Percentiles rank a stretch among this genome's conserved stretches.
Evolutionary conservation across 2,329 filamentous ascomycete species (phyloP).

Genomic region (Pseudogymnoascus sp.): DNA sequence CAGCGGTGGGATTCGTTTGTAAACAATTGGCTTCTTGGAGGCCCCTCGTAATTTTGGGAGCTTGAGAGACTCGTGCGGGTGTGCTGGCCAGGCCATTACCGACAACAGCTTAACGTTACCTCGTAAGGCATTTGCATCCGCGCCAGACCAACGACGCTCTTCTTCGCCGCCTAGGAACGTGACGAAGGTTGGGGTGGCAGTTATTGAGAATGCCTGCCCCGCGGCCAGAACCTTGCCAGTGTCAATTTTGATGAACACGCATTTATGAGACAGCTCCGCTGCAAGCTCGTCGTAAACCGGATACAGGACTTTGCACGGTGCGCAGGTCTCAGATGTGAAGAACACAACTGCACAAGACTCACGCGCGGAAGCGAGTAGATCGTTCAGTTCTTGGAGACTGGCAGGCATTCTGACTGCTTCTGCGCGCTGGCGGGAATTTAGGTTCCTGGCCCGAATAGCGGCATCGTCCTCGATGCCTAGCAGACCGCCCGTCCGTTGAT

Average conservation of each 20-base stretch:
- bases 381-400: conserved; percentile 52
- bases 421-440: conserved; percentile 18
- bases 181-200: conserved; percentile 80
- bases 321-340: conserved; percentile 84
- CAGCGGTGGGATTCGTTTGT: conserved; percentile 71
- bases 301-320: conserved; percentile 76
- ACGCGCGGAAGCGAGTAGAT: conserved; percentile 50
- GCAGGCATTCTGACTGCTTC: conserved; percentile 55
- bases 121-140: conserved; percentile 59
- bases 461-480: conserved; percentile 22
- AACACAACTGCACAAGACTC: conserved; percentile 74
- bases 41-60: conserved; percentile 63
- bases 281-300: conserved; percentile 76
- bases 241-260: conserved; percentile 76
- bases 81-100: conserved; percentile 66
- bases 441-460: conserved; percentile 12
- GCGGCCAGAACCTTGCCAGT: conserved; percentile 60
- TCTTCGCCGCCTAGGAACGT: conserved; percentile 72
- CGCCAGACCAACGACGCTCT: conserved; percentile 74
- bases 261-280: conserved; percentile 59
- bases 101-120: conserved; percentile 67
- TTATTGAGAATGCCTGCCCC: conserved; percentile 57
- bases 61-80: conserved; percentile 65
- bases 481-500: conserved; percentile 32
- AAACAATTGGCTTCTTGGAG: conserved; percentile 57